These are phyloP conservation scores for Trichothecium sympodiale DNA, from an alignment of 2,329 filamentous ascomycete genomes.

Conservation along the genomic window DNA sequence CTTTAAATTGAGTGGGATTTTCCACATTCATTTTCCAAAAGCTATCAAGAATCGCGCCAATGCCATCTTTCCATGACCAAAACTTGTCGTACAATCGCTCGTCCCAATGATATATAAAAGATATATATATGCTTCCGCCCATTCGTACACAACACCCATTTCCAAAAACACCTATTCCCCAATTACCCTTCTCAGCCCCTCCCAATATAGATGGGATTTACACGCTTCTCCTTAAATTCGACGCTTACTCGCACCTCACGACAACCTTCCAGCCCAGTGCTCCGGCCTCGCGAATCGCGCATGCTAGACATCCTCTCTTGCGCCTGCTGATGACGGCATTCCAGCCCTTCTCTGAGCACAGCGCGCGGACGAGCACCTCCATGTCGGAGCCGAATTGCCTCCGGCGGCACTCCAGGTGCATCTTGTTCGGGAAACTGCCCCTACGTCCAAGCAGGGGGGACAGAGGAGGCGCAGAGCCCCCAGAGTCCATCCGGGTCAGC, in stretches of 20 bases:
- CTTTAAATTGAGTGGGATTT: too few relatives aligned
- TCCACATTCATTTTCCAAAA: too few relatives aligned
- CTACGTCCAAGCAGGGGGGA: constrained; percentile 20
- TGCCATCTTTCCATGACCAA: too few relatives aligned
- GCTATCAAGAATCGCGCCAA: not conserved
- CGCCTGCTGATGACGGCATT: constrained; percentile 61
- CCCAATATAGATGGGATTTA: too few relatives aligned
- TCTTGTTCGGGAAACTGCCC: constrained; percentile 32
- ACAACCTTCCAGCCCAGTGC: constrained; percentile 60
- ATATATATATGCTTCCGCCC: too few relatives aligned
- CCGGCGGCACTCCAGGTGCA: constrained; percentile 44
- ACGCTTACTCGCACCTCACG: constrained; percentile 46
- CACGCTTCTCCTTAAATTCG: too few relatives aligned
- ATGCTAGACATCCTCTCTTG: constrained; percentile 59
- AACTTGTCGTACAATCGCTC: not conserved
- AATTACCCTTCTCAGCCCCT: too few relatives aligned
- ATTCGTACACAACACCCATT: not conserved
- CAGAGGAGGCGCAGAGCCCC: constrained; percentile 12
- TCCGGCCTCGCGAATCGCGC: constrained; percentile 64
- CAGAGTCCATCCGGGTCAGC: constrained; percentile 18
- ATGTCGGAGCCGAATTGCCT: constrained; percentile 53
- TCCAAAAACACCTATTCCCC: not conserved
- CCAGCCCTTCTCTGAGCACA: constrained; percentile 64
- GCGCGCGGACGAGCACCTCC: constrained; percentile 59
- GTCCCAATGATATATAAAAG: not conserved